Conservation (phyloP, 176 grass and related monocot genomes). For the Rhynchospora tenuis region DNA sequence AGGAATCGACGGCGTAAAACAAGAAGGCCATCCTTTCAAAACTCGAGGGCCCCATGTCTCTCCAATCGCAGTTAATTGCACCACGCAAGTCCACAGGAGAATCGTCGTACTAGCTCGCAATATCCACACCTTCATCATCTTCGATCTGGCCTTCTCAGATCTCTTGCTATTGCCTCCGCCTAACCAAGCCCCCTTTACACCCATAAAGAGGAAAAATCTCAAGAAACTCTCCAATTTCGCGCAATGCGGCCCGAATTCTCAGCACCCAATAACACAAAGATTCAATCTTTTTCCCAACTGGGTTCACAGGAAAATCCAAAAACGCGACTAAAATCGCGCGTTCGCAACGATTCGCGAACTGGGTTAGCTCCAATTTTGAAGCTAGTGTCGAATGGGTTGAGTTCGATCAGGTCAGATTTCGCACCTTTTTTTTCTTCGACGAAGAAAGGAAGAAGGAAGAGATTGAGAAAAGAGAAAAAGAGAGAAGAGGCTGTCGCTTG, state of each 20-base stretch:
- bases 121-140: slow-evolving; percentile 69
- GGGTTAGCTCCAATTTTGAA: background rate
- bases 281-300: slow-evolving; percentile 4
- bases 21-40: slow-evolving; percentile 61
- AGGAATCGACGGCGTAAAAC: slow-evolving; percentile 44
- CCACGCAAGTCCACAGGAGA: slow-evolving; percentile 74
- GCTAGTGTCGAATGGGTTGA: background rate
- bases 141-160: slow-evolving; percentile 36
- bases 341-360: background rate
- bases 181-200: slow-evolving; percentile 20
- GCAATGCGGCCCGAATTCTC: background rate
- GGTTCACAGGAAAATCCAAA: slow-evolving; percentile 16
- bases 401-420: slow-evolving; percentile 9
- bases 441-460: background rate
- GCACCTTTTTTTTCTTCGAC: slow-evolving; percentile 2
- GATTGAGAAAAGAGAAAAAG: background rate
- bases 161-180: slow-evolving; percentile 22
- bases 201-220: slow-evolving; percentile 20
- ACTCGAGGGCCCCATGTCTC: slow-evolving; percentile 51
- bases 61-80: slow-evolving; percentile 56
- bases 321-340: background rate
- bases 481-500: background rate
- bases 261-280: background rate
- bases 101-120: slow-evolving; percentile 59
- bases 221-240: slow-evolving; percentile 4